phyloP scores from a whole-genome alignment of 768 basidiomycete genomes.

The Boletus fagicola region DNA sequence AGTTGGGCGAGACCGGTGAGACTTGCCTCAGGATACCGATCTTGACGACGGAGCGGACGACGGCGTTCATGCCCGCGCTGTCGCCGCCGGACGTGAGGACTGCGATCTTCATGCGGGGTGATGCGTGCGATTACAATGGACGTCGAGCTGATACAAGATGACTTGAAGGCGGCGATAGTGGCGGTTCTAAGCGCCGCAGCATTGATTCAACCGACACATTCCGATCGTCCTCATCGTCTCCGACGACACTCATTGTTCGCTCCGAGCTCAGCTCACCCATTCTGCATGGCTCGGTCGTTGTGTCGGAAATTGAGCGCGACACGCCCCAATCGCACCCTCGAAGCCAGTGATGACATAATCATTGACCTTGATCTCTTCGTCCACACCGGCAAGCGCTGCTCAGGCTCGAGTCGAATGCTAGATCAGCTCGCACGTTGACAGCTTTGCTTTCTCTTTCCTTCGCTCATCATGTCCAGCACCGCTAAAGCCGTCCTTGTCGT shows the following conservation, averaged over 20 bases:
- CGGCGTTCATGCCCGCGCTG: slow-evolving; percentile 97
- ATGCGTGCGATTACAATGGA: not conserved
- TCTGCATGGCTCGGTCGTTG: slow-evolving; percentile 1
- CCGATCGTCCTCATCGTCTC: not conserved
- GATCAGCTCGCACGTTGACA: slow-evolving; percentile 1
- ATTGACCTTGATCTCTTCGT: not conserved
- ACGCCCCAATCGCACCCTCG: not conserved
- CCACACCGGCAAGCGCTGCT: not conserved
- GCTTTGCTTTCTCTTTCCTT: not conserved
- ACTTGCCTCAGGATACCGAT: slow-evolving; percentile 85
- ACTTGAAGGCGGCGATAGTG: not conserved
- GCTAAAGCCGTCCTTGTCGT: slow-evolving; percentile 52
- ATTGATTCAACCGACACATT: not conserved
- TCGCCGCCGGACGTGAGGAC: slow-evolving; percentile 96
- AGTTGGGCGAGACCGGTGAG: not conserved
- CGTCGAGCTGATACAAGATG: not conserved
- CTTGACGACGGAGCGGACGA: slow-evolving; percentile 91
- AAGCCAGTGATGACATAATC: slow-evolving; percentile 16
- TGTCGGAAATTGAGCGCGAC: slow-evolving; percentile 1
- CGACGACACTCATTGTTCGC: not conserved
- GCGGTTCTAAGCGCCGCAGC: not conserved
- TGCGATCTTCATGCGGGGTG: slow-evolving; percentile 73
- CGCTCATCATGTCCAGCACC: slow-evolving; percentile 43
- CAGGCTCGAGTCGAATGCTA: not conserved
- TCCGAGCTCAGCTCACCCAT: not conserved